Base-by-base conservation (phyloP, 2,329 filamentous ascomycete genomes). In the Paecilomyces fulvus region DNA sequence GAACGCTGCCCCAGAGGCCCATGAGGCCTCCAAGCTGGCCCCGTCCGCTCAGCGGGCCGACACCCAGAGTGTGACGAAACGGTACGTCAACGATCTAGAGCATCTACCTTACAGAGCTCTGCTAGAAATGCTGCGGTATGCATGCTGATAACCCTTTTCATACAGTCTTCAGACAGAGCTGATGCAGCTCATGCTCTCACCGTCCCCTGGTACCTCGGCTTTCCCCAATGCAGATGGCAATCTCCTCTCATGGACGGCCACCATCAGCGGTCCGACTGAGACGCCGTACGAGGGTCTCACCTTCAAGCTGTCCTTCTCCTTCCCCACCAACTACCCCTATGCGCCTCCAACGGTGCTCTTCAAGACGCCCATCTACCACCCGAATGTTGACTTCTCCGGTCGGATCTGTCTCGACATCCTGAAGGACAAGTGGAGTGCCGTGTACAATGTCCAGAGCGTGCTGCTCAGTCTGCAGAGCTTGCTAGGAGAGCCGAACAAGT, bases 301-400 rank as follows among this genome's bases (percentile, higher is more conserved):
- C 51, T 88, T 99, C 77, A 97, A 96, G 79, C 88, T 99, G 64
- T 88, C 86, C 64, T 92, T 99, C 71, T 81, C 85, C 51, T 99
- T 97, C 75, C 91, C 92, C 8, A 79, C 83, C 65, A 96, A 92
- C 77, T 99, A 99, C 72, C 94, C 94, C 9, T 96, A 96, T 73
- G 83, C 87, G 1, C 84, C 94, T 21, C 94, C 94, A 0, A 90
- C 88, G 2, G 94, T 99, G 17, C 82, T 96, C 58, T 99, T 96
- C 85, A 95, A 92, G 79, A 99, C 95, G 6, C 94, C 94, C 37
- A 96, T 99, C 76, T 99, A 97, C 80, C 94, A 99, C 75, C 94
- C 94, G 55, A 99, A 99, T 67, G 90, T 99, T 65, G 94, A 99
- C 77, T 96, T 99, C 78, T 92, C 89, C 3, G 94, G 94, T 46